Base-by-base conservation (phyloP, 306 rosid species). In the Castanopsis chinensis region DNA sequence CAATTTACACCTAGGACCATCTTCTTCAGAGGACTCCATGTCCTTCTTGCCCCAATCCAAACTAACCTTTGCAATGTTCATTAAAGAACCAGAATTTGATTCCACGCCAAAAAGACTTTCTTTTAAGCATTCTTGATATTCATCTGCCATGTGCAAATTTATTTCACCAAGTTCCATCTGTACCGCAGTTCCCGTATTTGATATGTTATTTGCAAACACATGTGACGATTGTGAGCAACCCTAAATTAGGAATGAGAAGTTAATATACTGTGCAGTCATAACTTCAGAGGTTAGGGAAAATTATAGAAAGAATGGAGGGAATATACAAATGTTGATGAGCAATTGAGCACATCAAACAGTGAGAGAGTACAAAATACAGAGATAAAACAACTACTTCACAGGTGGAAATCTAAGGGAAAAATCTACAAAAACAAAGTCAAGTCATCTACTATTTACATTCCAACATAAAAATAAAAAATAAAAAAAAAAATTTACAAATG, bases 11-110 rank as follows among this genome's bases (percentile, higher is more conserved):
- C 76, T 86, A 67, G 88, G 80, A 83, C 88, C 86, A 77, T 85
- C 92, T 78, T 88, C 97, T 81, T 91, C 97, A 67, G 92, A 87
- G 68, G 86, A 88, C 72, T 96, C 96, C 83, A 86, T 69, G 80
- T 96, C 98, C 89, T 87, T 93, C 78, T 88, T 88, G 58, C 99
- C 98, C 99, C 97, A 96, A 75, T 96, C 99, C 90, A 93, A 80
- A 87, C 87, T 89, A 87, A 91, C 90, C 93, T 91, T 96, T 18
- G 93, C 94, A 80, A 96, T 85, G 83, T 93, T 92, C 87, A 93
- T 75, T 78, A 93, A 71, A 68, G 98, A 90, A 75, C 96, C 98
- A 72, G 92, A 93, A 89, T 89, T 96, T 80, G 97, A 90, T 83
- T 96, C 98, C 88, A 93, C 89, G 1, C 92, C 89, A 72, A 95